phyloP scores from a whole-genome alignment of 768 basidiomycete species.

The Boletus sp. region DNA sequence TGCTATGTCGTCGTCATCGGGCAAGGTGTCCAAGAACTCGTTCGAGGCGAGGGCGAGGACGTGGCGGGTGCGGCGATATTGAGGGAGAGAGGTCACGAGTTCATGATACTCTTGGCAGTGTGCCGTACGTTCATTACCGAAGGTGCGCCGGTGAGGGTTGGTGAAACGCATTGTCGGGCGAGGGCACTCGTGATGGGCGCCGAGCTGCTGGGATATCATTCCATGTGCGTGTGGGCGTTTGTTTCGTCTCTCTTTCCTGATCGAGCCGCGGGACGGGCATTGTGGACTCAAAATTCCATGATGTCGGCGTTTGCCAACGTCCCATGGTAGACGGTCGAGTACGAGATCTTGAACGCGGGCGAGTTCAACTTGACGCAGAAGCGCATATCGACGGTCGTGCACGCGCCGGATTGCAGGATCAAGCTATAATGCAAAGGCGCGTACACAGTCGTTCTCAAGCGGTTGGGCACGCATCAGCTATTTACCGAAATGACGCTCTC shows the following conservation, averaged over 20 bases:
- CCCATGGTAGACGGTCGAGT: constrained; percentile 70
- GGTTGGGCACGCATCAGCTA: constrained; percentile 83
- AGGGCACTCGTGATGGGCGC: constrained; percentile 93
- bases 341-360: constrained; percentile 92
- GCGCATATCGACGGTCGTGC: constrained; percentile 94
- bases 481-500: constrained; percentile 82
- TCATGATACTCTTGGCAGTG: constrained; percentile 83
- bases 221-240: constrained; percentile 59
- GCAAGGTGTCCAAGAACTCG: constrained; percentile 44
- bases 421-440: constrained; percentile 97
- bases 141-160: constrained; percentile 51
- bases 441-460: constrained; percentile 94
- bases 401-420: constrained; percentile 84
- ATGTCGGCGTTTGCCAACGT: constrained; percentile 91
- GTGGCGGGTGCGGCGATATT: not conserved
- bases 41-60: constrained; percentile 44
- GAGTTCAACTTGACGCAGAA: constrained; percentile 99
- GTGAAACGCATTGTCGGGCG: constrained; percentile 90
- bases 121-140: constrained; percentile 99
- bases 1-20: constrained; percentile 3
- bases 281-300: constrained; percentile 90
- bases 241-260: not conserved
- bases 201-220: constrained; percentile 91
- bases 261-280: not conserved
- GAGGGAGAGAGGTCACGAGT: constrained; percentile 59